Evolutionary conservation across 148 eudicot genomes (phyloP).

Genomic region (Gaultheria prostrata): DNA sequence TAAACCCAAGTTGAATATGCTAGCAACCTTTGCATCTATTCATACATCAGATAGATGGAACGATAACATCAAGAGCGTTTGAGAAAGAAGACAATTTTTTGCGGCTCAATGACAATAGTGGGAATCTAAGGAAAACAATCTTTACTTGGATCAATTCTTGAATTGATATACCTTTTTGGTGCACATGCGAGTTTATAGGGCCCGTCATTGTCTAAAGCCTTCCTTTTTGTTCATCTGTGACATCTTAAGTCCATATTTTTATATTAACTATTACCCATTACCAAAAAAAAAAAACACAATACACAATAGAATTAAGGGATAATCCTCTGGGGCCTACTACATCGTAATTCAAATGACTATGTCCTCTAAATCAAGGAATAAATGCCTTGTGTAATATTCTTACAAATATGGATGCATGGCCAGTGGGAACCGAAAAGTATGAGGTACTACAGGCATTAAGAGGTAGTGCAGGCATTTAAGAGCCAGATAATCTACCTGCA

Average conservation of each 20-base stretch:
- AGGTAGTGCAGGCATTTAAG: not conserved
- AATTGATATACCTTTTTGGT: not conserved
- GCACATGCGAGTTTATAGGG: not conserved
- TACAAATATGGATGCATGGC: not conserved
- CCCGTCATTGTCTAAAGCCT: not conserved
- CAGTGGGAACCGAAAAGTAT: not conserved
- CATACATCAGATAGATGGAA: not conserved
- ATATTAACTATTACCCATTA: too few species aligned
- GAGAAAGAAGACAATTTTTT: not conserved
- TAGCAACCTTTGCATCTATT: not conserved
- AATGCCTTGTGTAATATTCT: not conserved
- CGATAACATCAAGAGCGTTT: too few species aligned
- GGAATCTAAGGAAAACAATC: not conserved
- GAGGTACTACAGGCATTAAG: too few species aligned
- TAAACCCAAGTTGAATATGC: constrained; percentile 8
- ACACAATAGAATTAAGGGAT: too few species aligned
- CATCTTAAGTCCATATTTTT: too few species aligned
- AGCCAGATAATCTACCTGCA: not conserved
- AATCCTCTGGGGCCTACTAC: too few species aligned
- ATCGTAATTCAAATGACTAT: not conserved
- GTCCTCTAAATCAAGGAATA: not conserved
- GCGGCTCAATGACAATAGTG: constrained; percentile 6
- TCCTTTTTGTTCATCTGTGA: too few species aligned
- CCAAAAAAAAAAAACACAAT: too few species aligned
- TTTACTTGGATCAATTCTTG: not conserved